Base-by-base conservation (phyloP, 306 rosid species). In the Glycyrrhiza uralensis region DNA sequence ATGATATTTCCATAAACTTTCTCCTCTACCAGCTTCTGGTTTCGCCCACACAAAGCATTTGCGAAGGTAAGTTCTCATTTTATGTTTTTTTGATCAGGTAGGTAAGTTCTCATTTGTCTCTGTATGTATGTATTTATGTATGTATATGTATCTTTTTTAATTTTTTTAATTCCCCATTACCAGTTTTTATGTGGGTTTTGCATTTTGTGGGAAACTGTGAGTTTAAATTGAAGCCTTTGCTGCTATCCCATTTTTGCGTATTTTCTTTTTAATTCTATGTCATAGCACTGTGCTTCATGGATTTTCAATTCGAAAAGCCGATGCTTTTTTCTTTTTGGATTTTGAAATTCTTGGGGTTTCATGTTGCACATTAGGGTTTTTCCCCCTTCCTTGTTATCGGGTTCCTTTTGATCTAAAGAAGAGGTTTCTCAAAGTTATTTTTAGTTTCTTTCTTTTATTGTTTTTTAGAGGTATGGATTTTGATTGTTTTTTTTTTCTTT, bases 321-420 rank as follows among this genome's bases (percentile, higher is more conserved):
- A 44, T 38, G 64, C 45, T 39, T 2, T 4, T 60, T 65, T 76
- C 57, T 18, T 76, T 36, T 30, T 64, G 83, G 65, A 28, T 67
- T 8, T 49, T 13, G 57, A 55, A 78, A 80, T 60, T 66, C 77
- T 60, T 66, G n/a, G 77, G 62, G 12, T 32, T 2, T 4, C 33
- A 11, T 58, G 32, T 44, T 24, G 19, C 10, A 51, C 47, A 61
- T 67, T 67, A 68, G 85, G 85, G 80, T 49, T 80, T 86, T 72
- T 12, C 57, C 11, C 0, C n/a, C n/a, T n/a, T n/a, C n/a, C n/a
- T n/a, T 35, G 46, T 50, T 58, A 61, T 69, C 29, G 29, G 35
- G 26, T 26, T 45, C 7, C 49, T 63, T 10, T 66, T 77, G 82
- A 79, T 84, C 85, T 74, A 33, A 42, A 61, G 65, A 42, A 67